Percentiles rank a stretch among this genome's conserved stretches.
Evolutionary conservation across 164 flowering plant species (phyloP).

Genomic region (Annona cherimola): DNA sequence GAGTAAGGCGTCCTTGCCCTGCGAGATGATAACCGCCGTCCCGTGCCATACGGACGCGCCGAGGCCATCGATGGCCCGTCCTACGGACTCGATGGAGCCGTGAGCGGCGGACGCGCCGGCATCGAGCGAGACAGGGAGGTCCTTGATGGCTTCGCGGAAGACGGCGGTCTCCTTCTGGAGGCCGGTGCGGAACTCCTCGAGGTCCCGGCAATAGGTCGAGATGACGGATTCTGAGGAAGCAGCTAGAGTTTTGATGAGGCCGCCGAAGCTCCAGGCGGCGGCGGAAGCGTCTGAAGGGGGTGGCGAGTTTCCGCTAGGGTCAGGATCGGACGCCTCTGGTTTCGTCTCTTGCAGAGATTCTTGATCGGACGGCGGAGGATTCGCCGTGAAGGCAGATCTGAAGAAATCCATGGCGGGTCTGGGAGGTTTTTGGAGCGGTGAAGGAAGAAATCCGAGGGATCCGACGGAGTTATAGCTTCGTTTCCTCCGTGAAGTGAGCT

Average conservation of each 20-base stretch:
- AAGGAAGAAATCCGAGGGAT: too few species aligned
- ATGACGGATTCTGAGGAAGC: conserved; percentile 63
- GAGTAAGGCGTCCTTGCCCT: conserved; percentile 48
- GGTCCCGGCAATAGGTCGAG: conserved; percentile 61
- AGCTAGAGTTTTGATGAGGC: conserved; percentile 52
- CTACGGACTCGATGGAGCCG: conserved; percentile 67
- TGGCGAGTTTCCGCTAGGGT: conserved; percentile 10
- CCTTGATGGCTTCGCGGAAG: conserved; percentile 51
- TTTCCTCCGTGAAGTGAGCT: too few species aligned
- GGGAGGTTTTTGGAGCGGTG: background rate
- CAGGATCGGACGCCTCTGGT: conserved; percentile 1
- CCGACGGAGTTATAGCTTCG: too few species aligned
- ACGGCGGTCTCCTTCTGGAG: conserved; percentile 59
- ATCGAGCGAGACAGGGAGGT: conserved; percentile 63
- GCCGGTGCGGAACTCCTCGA: conserved; percentile 69
- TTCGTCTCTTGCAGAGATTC: background rate
- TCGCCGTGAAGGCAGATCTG: conserved; percentile 68
- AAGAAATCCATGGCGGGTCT: conserved; percentile 56
- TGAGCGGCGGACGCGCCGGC: conserved; percentile 75
- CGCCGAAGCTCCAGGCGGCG: conserved; percentile 52
- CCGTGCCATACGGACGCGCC: conserved; percentile 64
- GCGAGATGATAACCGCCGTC: conserved; percentile 53
- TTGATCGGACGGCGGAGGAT: conserved; percentile 10
- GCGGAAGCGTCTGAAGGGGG: conserved; percentile 1
- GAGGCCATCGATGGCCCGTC: conserved; percentile 66